A percentile compares a stretch with the other conserved stretches of the same genome.
Evolutionary conservation across 2,329 filamentous ascomycete species (phyloP).

Genomic region (Colletotrichum karsti): DNA sequence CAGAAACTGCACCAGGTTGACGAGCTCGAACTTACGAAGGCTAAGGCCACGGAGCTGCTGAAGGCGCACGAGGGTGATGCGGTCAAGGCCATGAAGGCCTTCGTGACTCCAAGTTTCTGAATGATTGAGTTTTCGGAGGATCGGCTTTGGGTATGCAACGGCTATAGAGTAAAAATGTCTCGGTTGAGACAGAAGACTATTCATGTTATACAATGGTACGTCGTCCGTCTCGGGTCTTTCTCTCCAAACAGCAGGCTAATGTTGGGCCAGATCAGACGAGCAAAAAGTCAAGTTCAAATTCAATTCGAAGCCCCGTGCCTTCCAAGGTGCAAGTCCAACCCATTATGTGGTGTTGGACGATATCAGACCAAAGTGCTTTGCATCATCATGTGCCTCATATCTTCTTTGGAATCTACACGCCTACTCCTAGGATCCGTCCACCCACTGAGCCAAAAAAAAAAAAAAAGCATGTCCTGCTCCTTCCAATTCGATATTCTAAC

Average conservation of each 20-base stretch:
- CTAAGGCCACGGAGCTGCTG: slow-evolving; percentile 78
- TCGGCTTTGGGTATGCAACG: neutral
- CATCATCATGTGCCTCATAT: too few species aligned
- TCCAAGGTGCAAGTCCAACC: too few species aligned
- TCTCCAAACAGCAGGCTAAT: neutral
- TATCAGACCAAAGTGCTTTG: too few species aligned
- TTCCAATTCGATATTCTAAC: neutral
- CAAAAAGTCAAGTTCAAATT: neutral
- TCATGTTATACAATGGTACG: slow-evolving; percentile 16
- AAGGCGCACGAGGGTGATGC: slow-evolving; percentile 76
- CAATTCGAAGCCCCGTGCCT: neutral
- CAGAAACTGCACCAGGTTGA: slow-evolving; percentile 59
- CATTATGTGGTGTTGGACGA: too few species aligned
- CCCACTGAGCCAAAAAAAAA: too few species aligned
- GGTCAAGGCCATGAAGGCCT: slow-evolving; percentile 73
- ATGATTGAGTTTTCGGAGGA: neutral
- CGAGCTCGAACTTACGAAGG: slow-evolving; percentile 76
- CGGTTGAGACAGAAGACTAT: slow-evolving; percentile 8
- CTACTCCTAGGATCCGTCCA: too few species aligned
- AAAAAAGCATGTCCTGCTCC: too few species aligned
- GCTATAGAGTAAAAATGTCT: slow-evolving; percentile 6
- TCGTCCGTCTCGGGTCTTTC: neutral
- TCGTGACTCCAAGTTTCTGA: slow-evolving; percentile 39
- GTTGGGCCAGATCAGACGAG: slow-evolving; percentile 10
- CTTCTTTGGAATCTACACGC: neutral